phyloP scores from a whole-genome alignment of 371 early-diverging fungal genomes.

The Actinomortierella ambigua region DNA sequence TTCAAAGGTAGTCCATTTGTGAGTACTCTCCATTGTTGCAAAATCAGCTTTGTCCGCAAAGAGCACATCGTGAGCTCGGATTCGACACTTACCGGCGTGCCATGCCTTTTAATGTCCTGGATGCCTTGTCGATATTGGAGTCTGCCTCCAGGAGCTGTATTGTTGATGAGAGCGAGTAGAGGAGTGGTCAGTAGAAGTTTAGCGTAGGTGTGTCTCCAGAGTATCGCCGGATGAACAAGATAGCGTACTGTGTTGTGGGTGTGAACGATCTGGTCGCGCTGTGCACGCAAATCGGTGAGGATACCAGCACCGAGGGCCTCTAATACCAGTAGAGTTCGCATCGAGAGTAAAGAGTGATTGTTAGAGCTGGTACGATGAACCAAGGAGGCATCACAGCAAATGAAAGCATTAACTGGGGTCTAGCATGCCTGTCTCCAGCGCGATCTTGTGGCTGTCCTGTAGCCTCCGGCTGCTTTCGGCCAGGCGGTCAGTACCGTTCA shows the following conservation, averaged over 20 bases:
- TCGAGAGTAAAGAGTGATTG: background rate
- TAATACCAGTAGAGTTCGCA: constrained; percentile 15
- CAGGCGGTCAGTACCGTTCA: constrained; percentile 86
- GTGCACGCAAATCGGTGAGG: constrained; percentile 78
- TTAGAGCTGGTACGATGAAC: background rate
- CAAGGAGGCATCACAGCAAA: too few species aligned
- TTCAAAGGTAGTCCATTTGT: background rate
- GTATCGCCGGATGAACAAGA: background rate
- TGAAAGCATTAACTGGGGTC: too few species aligned
- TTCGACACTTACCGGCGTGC: constrained; percentile 79
- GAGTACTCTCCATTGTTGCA: background rate
- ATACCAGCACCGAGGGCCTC: constrained; percentile 88
- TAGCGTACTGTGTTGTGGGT: constrained; percentile 82
- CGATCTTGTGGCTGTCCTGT: constrained; percentile 89
- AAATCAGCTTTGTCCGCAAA: background rate
- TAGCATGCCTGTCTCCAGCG: constrained; percentile 80
- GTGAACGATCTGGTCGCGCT: constrained; percentile 89
- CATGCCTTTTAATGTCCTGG: constrained; percentile 89
- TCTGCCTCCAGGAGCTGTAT: constrained; percentile 84
- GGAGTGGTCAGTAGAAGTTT: too few species aligned
- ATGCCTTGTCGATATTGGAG: constrained; percentile 86
- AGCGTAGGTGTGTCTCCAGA: too few species aligned
- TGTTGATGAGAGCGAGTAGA: constrained; percentile 9
- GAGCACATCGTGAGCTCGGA: too few species aligned
- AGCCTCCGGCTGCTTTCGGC: constrained; percentile 77